Evolutionary conservation across 2,329 filamentous ascomycete genomes (phyloP), one percentile per base, ranked within the genome.

Genomic region (Teratosphaeria nubilosa): DNA sequence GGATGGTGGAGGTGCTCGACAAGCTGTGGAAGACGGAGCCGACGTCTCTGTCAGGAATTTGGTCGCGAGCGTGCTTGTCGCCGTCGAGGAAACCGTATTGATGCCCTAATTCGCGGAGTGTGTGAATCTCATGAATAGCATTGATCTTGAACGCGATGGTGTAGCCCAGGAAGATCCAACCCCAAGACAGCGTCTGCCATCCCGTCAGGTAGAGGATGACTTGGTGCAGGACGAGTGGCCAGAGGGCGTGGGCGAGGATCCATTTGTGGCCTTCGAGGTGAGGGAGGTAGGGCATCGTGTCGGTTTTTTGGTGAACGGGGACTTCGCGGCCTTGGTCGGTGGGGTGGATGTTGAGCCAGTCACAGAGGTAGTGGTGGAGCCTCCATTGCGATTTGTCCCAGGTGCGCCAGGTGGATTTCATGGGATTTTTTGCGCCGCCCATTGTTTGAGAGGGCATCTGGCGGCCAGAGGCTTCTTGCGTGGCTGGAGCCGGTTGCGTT

Each of bases 51-150:
- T 78, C 75, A 0, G 76, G 76, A 5, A 78, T 71, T 2, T 73
- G 71, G 55, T 78, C 75, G 16, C 76, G 72, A 20, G 68, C 71
- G 60, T 77, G 75, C 41, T 73, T 70, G 59, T 78, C 75, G 13
- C 76, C 76, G 58, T 78, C 76, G 1, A 78, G 68, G 57, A 74
- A 77, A 5, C 76, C 76, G 24, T 70, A 66, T 0, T 56, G 60
- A 53, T 76, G 73, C 0, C 73, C 75, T 0, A 77, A 59, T 4
- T 67, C 67, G 6, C 75, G 72, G 13, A 78, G 68, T 5, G 69
- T 65, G 24, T 72, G 69, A 4, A 76, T 60, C 55, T 77, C 68
- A 51, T 72, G 73, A 37, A 77, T 72, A n/a, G 71, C 70, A 50
- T 72, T 75, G 7, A 68, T 22, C 53, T 76, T 76, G 62, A 77